A percentile compares a stretch with the other conserved stretches of the same genome.
Evolutionary conservation across 331 rosid genomes (phyloP).

Genomic region (Dryas integrifolia): DNA sequence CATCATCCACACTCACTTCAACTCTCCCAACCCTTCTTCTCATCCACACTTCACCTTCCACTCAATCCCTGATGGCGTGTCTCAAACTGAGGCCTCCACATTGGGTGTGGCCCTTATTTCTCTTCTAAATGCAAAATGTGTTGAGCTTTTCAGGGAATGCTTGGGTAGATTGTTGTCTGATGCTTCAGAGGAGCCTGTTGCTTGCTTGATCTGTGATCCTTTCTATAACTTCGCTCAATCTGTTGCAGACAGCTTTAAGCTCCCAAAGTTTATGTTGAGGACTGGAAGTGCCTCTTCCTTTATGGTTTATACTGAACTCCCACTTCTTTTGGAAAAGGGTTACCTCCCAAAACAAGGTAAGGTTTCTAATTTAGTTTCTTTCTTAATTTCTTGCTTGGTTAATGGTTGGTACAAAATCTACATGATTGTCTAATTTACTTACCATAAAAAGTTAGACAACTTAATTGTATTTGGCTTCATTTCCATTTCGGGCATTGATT

Average conservation of each 20-base stretch:
- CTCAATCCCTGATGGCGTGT: constrained; percentile 9
- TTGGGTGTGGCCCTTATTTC: constrained; percentile 6
- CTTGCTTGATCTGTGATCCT: constrained; percentile 49
- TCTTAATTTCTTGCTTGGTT: too few relatives aligned
- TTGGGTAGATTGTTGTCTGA: constrained; percentile 23
- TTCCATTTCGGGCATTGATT: background rate
- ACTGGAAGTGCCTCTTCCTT: constrained; percentile 29
- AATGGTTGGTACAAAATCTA: too few relatives aligned
- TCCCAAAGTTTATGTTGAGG: constrained; percentile 38
- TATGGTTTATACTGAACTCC: constrained; percentile 29
- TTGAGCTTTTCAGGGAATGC: constrained; percentile 20
- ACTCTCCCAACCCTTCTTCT: constrained; percentile 24
- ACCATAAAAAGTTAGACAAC: too few relatives aligned
- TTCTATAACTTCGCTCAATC: constrained; percentile 34
- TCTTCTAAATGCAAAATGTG: constrained; percentile 32
- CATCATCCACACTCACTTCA: constrained; percentile 14
- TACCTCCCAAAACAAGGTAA: constrained; percentile 40
- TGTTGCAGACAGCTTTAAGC: constrained; percentile 32
- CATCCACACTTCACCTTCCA: constrained; percentile 18
- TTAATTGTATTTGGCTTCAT: background rate
- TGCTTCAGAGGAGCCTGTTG: constrained; percentile 32
- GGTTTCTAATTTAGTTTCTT: too few relatives aligned
- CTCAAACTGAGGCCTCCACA: constrained; percentile 4
- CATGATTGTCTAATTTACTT: too few relatives aligned
- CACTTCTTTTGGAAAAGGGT: constrained; percentile 22